These are phyloP conservation scores for rapeseed (Brassica napus) DNA, from an alignment of 345 rosid species.

Conservation along the genomic window DNA sequence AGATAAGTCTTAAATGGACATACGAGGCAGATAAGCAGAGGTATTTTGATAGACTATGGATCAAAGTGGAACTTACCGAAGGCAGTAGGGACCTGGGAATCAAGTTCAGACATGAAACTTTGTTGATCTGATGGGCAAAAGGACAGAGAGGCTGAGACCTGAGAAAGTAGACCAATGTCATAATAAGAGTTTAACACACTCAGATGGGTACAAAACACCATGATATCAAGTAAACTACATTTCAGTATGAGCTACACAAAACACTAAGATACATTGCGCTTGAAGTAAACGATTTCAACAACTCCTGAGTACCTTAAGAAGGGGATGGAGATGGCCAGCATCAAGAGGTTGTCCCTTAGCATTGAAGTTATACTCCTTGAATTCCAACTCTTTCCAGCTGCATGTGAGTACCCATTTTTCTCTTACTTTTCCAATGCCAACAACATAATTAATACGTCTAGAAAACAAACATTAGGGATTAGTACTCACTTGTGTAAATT, in stretches of 20 bases:
- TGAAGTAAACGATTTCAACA: conserved; percentile 2
- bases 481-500: conserved; percentile 70
- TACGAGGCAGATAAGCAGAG: too few species aligned
- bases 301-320: conserved; percentile 62
- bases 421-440: neutral
- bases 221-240: neutral
- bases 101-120: too few species aligned
- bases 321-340: conserved; percentile 91
- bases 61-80: too few species aligned
- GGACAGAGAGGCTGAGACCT: too few species aligned
- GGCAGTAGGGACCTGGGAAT: too few species aligned
- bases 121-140: too few species aligned
- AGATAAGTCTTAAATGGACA: too few species aligned
- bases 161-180: too few species aligned
- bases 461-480: neutral
- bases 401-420: conserved; percentile 7
- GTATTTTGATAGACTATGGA: too few species aligned
- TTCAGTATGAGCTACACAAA: neutral
- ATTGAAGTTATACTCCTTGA: conserved; percentile 88
- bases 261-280: neutral
- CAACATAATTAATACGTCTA: neutral
- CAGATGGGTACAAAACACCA: too few species aligned
- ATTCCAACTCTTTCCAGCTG: conserved; percentile 86
- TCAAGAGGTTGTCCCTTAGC: conserved; percentile 88
- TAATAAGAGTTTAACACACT: too few species aligned